A percentile compares a stretch with the other conserved stretches of the same genome.
Evolutionary conservation across 75 land plant species (phyloP).

Genomic region (Chamaecyparis obtusa): DNA sequence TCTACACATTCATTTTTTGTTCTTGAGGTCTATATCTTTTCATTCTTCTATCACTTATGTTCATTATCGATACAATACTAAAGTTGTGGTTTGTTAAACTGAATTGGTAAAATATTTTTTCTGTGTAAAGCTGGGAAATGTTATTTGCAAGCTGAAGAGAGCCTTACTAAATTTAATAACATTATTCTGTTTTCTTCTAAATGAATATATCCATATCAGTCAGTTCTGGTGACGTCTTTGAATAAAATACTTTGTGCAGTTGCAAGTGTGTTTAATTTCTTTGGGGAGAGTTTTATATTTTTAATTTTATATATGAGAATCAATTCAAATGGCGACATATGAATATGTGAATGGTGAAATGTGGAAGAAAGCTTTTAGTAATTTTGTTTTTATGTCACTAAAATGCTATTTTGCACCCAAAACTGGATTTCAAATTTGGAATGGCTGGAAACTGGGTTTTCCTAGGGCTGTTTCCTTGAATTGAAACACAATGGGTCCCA

Average conservation of each 20-base stretch:
- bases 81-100: not conserved
- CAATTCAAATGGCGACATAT: not conserved
- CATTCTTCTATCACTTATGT: constrained; percentile 17
- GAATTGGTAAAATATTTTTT: not conserved
- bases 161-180: not conserved
- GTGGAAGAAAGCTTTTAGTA: too few relatives aligned
- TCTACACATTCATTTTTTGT: constrained; percentile 23
- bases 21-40: constrained; percentile 30
- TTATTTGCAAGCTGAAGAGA: constrained; percentile 1
- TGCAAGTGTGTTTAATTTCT: too few relatives aligned
- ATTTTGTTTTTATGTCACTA: too few relatives aligned
- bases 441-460: too few relatives aligned
- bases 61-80: not conserved
- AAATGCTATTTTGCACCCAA: too few relatives aligned
- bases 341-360: too few relatives aligned
- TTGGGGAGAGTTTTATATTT: not conserved
- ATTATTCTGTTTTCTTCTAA: not conserved
- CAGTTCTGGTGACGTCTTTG: too few relatives aligned
- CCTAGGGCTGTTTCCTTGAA: too few relatives aligned
- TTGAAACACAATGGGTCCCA: too few relatives aligned
- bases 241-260: too few relatives aligned
- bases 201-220: not conserved
- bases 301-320: not conserved
- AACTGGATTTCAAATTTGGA: too few relatives aligned
- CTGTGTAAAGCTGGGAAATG: not conserved